Evolutionary conservation across 208 protist species (phyloP), one percentile per base, ranked within the genome.

Genomic region (Acanthamoeba healyi): DNA sequence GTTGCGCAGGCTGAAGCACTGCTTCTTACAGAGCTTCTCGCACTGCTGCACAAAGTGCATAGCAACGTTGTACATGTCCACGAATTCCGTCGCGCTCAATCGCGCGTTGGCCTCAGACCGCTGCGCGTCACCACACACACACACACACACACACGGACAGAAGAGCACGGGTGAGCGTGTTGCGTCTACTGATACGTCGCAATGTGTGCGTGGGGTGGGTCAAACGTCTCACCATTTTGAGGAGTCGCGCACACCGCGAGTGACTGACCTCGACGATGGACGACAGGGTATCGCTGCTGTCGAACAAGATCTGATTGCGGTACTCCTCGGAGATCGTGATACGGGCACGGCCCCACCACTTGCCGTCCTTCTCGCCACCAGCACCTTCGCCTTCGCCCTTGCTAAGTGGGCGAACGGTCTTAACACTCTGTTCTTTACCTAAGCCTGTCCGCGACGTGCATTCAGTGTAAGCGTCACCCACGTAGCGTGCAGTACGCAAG

Each of bases 31-130:
- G 29, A 93, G 67, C 24, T 81, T 56, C 42, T 93, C 88, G 40
- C 88, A 19, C 38, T 82, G 88, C 32, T 26, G n/a, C 26, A 93
- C 70, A 40, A 93, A 93, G 40, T 51, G 46, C 88, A 93, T 82
- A n/a, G 9, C 12, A 24, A 74, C n/a, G 29, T 34, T 74, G 42
- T 82, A 81, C 40, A 93, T 32, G n/a, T 81, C 63, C n/a, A 93
- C 88, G 29, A 93, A 93, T 44, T 93, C 88, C 2, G 88, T 67
- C 46, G 51, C n/a, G 34, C 65, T 82, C 32, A 93, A n/a, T 26
- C 38, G 24, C 44, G 88, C 70, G 46, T 93, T 77, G 63, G 67
- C 67, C 63, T 74, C 88, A 0, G 40, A 54, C 24, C 88, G 40
- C 77, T 86, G 38, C 12, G 10, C n/a, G 7, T 5, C n/a, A 34